These are phyloP conservation scores for Suillus paluster DNA, from an alignment of 768 basidiomycete species.

Conservation along the genomic window DNA sequence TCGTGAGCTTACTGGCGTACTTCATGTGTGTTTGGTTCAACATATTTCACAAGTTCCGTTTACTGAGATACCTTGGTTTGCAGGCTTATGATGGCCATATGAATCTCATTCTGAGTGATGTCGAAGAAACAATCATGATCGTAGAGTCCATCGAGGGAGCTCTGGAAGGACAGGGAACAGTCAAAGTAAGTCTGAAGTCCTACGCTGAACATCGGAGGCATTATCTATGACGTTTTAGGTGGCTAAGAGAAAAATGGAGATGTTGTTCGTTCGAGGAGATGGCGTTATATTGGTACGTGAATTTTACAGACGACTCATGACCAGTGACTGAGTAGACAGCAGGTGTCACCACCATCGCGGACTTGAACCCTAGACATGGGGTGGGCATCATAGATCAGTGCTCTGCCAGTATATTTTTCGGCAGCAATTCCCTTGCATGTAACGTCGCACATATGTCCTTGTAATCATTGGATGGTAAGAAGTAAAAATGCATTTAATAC, in stretches of 20 bases:
- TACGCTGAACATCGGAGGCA: background rate
- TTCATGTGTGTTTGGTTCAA: slow-evolving; percentile 74
- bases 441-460: background rate
- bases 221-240: slow-evolving; percentile 51
- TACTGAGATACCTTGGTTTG: slow-evolving; percentile 17
- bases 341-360: slow-evolving; percentile 85
- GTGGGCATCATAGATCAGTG: slow-evolving; percentile 7
- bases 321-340: slow-evolving; percentile 16
- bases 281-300: slow-evolving; percentile 89
- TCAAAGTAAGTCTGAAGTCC: slow-evolving; percentile 54
- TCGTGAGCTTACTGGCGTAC: slow-evolving; percentile 85
- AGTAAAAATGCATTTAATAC: slow-evolving; percentile 4
- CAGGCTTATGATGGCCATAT: slow-evolving; percentile 99
- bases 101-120: slow-evolving; percentile 97
- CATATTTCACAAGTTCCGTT: slow-evolving; percentile 4
- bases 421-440: slow-evolving; percentile 22
- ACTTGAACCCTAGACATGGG: slow-evolving; percentile 44
- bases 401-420: slow-evolving; percentile 40
- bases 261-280: slow-evolving; percentile 97
- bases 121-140: slow-evolving; percentile 96
- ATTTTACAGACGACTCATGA: background rate
- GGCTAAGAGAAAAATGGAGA: slow-evolving; percentile 92
- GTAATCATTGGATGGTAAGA: slow-evolving; percentile 13
- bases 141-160: slow-evolving; percentile 83
- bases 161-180: slow-evolving; percentile 57